Percentiles rank a stretch among this genome's conserved stretches.
Conservation (phyloP, 1,284 basidiomycete genomes). For the Tilletia indica region DNA sequence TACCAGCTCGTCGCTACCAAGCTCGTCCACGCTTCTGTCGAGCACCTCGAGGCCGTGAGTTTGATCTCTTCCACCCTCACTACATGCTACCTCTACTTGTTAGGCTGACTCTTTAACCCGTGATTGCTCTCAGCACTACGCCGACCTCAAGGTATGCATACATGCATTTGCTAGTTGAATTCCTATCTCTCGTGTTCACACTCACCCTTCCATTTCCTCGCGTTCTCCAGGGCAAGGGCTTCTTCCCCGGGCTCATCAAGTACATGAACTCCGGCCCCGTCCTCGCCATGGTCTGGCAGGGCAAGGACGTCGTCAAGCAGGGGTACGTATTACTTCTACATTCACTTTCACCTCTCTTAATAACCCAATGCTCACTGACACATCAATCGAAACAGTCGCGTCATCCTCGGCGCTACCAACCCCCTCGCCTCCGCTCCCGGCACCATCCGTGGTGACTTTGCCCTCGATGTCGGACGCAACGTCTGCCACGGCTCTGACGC, state of each 20-base stretch:
- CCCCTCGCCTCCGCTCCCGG: conserved; percentile 78
- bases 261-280: conserved; percentile 88
- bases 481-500: conserved; percentile 74
- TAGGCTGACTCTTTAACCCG: neutral
- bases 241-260: conserved; percentile 56
- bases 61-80: neutral
- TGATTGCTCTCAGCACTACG: conserved; percentile 41
- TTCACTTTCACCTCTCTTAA: neutral
- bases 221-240: conserved; percentile 44
- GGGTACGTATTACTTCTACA: neutral
- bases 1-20: conserved; percentile 55
- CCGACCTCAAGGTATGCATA: conserved; percentile 42
- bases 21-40: conserved; percentile 50
- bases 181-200: too few species aligned
- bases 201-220: too few species aligned
- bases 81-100: neutral
- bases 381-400: conserved; percentile 69
- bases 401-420: conserved; percentile 95
- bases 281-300: conserved; percentile 94
- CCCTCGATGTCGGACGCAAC: conserved; percentile 78
- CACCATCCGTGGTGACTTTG: conserved; percentile 58
- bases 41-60: conserved; percentile 47
- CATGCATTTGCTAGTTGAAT: too few species aligned
- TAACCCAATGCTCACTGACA: neutral
- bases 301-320: conserved; percentile 64